Base-by-base conservation (phyloP, 495 filamentous ascomycete genomes). In the Penicillium coprophilum region DNA sequence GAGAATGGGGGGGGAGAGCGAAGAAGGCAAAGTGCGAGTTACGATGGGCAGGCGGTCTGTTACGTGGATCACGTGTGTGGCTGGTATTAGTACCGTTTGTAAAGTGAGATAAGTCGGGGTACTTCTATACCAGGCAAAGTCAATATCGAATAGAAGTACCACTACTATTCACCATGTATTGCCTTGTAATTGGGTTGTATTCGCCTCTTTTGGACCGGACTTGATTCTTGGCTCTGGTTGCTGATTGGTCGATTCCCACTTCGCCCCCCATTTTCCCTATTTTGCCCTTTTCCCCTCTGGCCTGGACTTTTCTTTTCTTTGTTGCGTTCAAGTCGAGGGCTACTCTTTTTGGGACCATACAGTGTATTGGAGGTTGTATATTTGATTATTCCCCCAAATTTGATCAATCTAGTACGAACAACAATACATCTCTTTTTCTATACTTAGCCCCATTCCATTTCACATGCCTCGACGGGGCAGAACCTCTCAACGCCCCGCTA, bases 21-120 rank as follows among this genome's bases (percentile, higher is more conserved):
- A 73, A 72, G 73, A 71, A 71, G 73, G 71, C 60, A 73, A 73
- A 70, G 73, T 73, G 69, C 63, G 58, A 60, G 54, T 65, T 63
- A 56, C 56, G 61, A 66, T 54, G 64, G 73, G 73, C 63, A 76
- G 73, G 73, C 73, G 73, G 73, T 76, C 57, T 61, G 64, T 47
- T 24, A 47, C 17, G 10, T 20, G 28, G 15, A 20, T 68, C 66
- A 72, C 66, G 70, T 71, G 55, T 38, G 55, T 50, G 38, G 48
- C 44, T 46, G 23, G 44, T 39, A 28, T 6, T 6, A 20, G 20
- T 48, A 46, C 32, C 11, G 28, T 31, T 6, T 12, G 27, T 47
- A 12, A 28, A 10, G n/a, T 27, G 0, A n/a, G 3, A 32, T 46
- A 21, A n/a, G 31, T 39, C 15, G 1, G 40, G 43, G 43, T 55